A percentile compares a stretch with the other conserved stretches of the same genome.
These are phyloP conservation scores for Pleurotus salmoneostramineus DNA, from an alignment of 768 basidiomycete genomes.

Conservation along the genomic window DNA sequence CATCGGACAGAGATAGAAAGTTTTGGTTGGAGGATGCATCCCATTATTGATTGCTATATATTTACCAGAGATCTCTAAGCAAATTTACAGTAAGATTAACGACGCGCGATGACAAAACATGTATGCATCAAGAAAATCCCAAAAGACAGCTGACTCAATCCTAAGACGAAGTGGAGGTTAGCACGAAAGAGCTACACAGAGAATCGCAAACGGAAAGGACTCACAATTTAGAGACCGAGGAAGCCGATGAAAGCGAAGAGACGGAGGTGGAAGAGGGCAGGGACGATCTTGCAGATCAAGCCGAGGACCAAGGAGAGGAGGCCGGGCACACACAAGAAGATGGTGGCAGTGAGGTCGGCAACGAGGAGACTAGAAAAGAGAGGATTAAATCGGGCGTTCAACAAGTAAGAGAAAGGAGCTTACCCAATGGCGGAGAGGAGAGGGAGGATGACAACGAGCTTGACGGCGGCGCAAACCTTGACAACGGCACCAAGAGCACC, in stretches of 20 bases:
- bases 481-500: slow-evolving; percentile 12
- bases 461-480: slow-evolving; percentile 5
- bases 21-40: too few species aligned
- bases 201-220: too few species aligned
- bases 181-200: too few species aligned
- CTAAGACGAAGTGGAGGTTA: too few species aligned
- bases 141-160: too few species aligned
- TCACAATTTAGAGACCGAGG: slow-evolving; percentile 5
- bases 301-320: slow-evolving; percentile 8
- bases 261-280: neutral
- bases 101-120: too few species aligned
- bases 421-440: slow-evolving; percentile 17
- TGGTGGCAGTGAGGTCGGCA: slow-evolving; percentile 1
- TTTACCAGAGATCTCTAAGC: too few species aligned
- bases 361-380: slow-evolving; percentile 3
- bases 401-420: neutral
- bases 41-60: too few species aligned
- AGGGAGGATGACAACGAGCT: slow-evolving; percentile 9
- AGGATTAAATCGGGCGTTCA: neutral
- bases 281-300: slow-evolving; percentile 6
- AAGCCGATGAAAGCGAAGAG: slow-evolving; percentile 7
- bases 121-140: too few species aligned
- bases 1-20: too few species aligned
- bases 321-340: slow-evolving; percentile 5
- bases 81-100: too few species aligned